These are phyloP conservation scores for Aquilaria yunnanensis DNA, from an alignment of 345 rosid genomes.

Conservation along the genomic window DNA sequence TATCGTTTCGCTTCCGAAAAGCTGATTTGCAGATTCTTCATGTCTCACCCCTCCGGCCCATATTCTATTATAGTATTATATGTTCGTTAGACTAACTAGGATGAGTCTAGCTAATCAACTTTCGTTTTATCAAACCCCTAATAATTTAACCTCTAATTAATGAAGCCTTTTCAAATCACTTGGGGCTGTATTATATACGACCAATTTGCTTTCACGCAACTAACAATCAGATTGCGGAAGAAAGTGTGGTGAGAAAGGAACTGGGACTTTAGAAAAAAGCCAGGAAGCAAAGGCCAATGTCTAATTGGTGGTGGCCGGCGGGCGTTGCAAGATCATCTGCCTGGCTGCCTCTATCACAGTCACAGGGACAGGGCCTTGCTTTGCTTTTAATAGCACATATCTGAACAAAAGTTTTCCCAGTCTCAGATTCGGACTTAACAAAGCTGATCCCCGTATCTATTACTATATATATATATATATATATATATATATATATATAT, in stretches of 20 bases:
- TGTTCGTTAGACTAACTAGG: background rate
- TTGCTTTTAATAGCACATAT: conserved; percentile 6
- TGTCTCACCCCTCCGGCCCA: conserved; percentile 10
- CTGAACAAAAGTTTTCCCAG: conserved; percentile 2
- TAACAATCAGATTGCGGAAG: conserved; percentile 3
- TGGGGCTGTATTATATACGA: background rate
- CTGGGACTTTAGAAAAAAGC: background rate
- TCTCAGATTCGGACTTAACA: conserved; percentile 9
- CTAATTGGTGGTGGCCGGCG: no score
- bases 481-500: no score
- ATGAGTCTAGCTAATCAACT: no score
- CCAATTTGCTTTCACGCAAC: conserved; percentile 11
- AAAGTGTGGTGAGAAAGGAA: background rate
- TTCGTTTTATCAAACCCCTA: background rate
- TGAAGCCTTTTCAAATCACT: background rate
- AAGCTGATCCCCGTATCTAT: conserved; percentile 17
- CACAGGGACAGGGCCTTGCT: conserved; percentile 8
- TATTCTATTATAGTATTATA: background rate
- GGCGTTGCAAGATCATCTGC: no score
- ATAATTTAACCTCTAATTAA: background rate
- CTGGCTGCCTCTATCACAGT: background rate
- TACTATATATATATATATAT: conserved; percentile 1
- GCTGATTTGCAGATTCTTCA: conserved; percentile 24
- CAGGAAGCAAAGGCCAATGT: conserved; percentile 9
- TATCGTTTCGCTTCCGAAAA: conserved; percentile 14